Evolutionary conservation across 140 eudicot species (phyloP).

Genomic region (Flaveria floridana): DNA sequence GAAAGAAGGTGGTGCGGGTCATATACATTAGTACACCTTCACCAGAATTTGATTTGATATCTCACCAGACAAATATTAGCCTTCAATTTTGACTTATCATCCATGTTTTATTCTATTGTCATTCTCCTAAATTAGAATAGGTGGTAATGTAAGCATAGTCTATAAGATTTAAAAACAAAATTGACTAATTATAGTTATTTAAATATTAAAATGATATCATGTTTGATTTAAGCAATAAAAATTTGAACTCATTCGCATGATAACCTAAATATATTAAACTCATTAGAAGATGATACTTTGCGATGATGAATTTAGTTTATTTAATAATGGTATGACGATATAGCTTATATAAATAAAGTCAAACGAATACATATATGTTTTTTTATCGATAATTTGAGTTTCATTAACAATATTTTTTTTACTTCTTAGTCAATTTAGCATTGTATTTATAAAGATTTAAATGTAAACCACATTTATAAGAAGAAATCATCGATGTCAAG

Average conservation of each 20-base stretch:
- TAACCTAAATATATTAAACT: neutral
- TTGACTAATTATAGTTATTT: neutral
- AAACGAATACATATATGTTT: neutral
- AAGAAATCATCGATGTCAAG: no score
- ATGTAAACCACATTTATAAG: no score
- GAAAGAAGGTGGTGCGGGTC: conserved; percentile 27
- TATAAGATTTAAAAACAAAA: neutral
- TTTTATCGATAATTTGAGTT: no score
- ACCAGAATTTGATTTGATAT: conserved; percentile 36
- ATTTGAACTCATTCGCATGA: neutral
- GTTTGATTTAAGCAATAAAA: neutral
- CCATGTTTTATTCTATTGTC: neutral
- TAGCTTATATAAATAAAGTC: neutral
- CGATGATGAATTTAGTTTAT: neutral
- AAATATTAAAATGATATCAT: neutral
- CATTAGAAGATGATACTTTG: neutral
- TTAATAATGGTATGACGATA: neutral
- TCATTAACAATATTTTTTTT: no score
- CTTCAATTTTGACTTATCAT: conserved; percentile 29
- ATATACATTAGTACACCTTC: conserved; percentile 25
- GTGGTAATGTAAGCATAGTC: neutral
- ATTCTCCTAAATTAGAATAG: neutral
- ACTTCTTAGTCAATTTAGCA: no score
- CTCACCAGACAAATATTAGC: conserved; percentile 34
- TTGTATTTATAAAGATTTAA: no score